Conservation (phyloP, 768 basidiomycete genomes). For the Mycena olivaceomarginata region DNA sequence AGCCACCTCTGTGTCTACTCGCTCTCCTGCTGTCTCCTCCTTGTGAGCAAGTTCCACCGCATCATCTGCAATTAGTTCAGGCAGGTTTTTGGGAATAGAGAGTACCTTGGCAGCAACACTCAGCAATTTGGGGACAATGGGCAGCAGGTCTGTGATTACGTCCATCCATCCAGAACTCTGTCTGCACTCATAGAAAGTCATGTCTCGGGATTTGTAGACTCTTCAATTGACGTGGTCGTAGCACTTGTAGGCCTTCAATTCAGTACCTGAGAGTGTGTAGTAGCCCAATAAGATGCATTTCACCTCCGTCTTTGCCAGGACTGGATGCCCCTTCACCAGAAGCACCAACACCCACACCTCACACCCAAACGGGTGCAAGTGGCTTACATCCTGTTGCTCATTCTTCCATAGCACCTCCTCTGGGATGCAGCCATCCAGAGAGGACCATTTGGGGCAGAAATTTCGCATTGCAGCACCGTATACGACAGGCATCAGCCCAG, state of each 20-base stretch:
- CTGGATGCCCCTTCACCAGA: background rate
- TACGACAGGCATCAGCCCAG: constrained; percentile 1
- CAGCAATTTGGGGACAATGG: background rate
- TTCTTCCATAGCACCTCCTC: background rate
- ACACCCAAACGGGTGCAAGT: constrained; percentile 13
- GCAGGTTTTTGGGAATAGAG: constrained; percentile 1
- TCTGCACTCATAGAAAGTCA: constrained; percentile 12
- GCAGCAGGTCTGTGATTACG: constrained; percentile 23
- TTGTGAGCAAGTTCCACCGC: too few relatives aligned
- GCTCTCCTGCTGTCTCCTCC: background rate
- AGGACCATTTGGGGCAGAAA: constrained; percentile 7
- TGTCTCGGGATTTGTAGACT: constrained; percentile 18
- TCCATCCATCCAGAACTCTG: constrained; percentile 20
- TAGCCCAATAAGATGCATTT: constrained; percentile 2
- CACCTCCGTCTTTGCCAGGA: background rate
- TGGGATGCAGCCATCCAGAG: constrained; percentile 16
- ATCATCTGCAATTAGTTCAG: too few relatives aligned
- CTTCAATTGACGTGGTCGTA: background rate
- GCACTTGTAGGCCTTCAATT: constrained; percentile 28
- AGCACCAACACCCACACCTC: background rate
- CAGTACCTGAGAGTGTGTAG: background rate
- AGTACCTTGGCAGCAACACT: background rate
- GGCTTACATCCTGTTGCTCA: background rate
- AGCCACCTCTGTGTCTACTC: background rate
- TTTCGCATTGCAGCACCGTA: background rate